Conservation (phyloP, 306 rosid species). For the Styphnolobium japonicum region DNA sequence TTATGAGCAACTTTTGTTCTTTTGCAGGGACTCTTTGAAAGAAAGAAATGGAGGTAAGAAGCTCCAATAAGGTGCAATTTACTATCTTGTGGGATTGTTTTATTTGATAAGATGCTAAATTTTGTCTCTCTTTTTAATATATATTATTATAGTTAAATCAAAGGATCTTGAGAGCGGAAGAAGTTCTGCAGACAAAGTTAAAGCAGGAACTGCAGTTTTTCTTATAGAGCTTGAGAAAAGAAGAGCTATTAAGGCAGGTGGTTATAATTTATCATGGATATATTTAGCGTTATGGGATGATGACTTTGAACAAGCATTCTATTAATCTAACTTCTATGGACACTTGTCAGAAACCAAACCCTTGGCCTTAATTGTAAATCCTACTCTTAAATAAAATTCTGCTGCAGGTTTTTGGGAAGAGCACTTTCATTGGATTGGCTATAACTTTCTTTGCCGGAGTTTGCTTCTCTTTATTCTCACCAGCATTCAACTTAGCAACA, state of each 20-base stretch:
- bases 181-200: conserved; percentile 24
- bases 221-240: conserved; percentile 71
- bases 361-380: neutral
- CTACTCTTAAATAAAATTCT: neutral
- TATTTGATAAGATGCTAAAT: neutral
- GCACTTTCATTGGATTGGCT: conserved; percentile 60
- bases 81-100: neutral
- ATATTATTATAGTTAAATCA: conserved; percentile 27
- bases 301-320: neutral
- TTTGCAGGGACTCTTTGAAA: conserved; percentile 28
- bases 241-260: conserved; percentile 75
- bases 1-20: neutral
- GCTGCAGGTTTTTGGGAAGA: conserved; percentile 77
- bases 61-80: neutral
- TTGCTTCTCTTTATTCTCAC: conserved; percentile 87
- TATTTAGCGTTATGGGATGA: neutral
- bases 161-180: conserved; percentile 45
- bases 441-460: conserved; percentile 76
- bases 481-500: conserved; percentile 91
- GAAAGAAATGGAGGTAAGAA: conserved; percentile 44
- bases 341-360: neutral
- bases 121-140: conserved; percentile 5
- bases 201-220: conserved; percentile 70
- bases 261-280: neutral
- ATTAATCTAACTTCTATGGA: neutral